These are phyloP conservation scores for Aspergillus saccharolyticus DNA, from an alignment of 495 filamentous ascomycete genomes.

Conservation along the genomic window DNA sequence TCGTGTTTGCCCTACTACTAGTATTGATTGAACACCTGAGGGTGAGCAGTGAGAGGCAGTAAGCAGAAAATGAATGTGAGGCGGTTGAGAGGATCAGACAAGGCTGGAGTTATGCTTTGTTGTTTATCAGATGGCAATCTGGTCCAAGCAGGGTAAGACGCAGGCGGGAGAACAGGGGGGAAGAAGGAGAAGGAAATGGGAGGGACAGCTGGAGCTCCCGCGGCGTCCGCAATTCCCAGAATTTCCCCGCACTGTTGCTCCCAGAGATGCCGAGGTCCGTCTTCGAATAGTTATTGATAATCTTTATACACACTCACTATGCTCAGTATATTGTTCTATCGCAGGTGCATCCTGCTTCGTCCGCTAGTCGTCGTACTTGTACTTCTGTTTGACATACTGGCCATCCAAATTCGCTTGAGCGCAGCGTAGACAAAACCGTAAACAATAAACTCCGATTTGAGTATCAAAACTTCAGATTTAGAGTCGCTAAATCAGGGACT, in stretches of 20 bases:
- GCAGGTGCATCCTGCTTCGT: not conserved
- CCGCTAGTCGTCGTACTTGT: too few relatives aligned
- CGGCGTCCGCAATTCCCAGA: too few relatives aligned
- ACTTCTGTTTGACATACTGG: too few relatives aligned
- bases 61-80: not conserved
- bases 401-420: too few relatives aligned
- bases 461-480: not conserved
- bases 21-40: not conserved
- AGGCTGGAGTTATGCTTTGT: not conserved
- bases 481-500: not conserved
- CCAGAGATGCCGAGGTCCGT: constrained; percentile 25
- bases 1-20: not conserved
- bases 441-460: too few relatives aligned
- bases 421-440: too few relatives aligned
- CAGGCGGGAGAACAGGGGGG: not conserved
- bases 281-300: constrained; percentile 1
- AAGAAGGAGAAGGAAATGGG: not conserved
- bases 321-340: too few relatives aligned
- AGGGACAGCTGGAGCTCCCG: not conserved
- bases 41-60: not conserved
- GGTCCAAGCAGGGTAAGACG: not conserved
- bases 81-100: not conserved
- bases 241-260: constrained; percentile 17
- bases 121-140: not conserved
- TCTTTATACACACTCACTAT: too few relatives aligned